These are phyloP conservation scores for Globisporangium spiculum DNA, from an alignment of 352 stramenopile species.

Conservation along the genomic window DNA sequence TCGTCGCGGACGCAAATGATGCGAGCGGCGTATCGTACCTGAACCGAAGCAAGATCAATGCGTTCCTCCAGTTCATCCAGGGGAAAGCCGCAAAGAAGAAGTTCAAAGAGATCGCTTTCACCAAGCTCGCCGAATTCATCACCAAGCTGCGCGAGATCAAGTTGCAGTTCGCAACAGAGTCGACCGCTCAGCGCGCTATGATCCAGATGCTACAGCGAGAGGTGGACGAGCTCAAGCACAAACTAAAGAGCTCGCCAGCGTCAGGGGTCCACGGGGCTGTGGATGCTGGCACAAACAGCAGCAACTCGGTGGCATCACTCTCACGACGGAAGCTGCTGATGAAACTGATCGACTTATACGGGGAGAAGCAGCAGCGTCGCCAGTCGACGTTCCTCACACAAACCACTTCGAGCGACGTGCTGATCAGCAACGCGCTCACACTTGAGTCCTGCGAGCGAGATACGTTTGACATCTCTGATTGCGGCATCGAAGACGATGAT, in stretches of 20 bases:
- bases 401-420: slow-evolving; percentile 34
- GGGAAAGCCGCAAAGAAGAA: slow-evolving; percentile 36
- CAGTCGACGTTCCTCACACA: slow-evolving; percentile 55
- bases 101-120: slow-evolving; percentile 43
- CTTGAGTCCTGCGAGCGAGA: slow-evolving; percentile 12
- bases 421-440: slow-evolving; percentile 21
- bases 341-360: slow-evolving; percentile 41
- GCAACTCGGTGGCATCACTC: not conserved
- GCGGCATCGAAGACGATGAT: slow-evolving; percentile 36
- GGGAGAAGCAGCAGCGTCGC: slow-evolving; percentile 26
- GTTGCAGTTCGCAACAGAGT: slow-evolving; percentile 31
- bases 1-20: slow-evolving; percentile 38
- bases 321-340: slow-evolving; percentile 34
- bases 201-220: slow-evolving; percentile 40
- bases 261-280: not conserved
- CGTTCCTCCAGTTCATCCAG: slow-evolving; percentile 54
- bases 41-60: slow-evolving; percentile 63
- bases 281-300: slow-evolving; percentile 7
- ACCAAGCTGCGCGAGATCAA: slow-evolving; percentile 41
- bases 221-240: slow-evolving; percentile 30
- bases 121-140: slow-evolving; percentile 45
- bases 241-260: slow-evolving; percentile 13
- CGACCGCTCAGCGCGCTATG: slow-evolving; percentile 26
- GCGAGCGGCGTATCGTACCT: slow-evolving; percentile 43
- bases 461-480: slow-evolving; percentile 29